A percentile compares a stretch with the other conserved stretches of the same genome.
Evolutionary conservation across 2,329 filamentous ascomycete species (phyloP).

Genomic region (Periconia sp.): DNA sequence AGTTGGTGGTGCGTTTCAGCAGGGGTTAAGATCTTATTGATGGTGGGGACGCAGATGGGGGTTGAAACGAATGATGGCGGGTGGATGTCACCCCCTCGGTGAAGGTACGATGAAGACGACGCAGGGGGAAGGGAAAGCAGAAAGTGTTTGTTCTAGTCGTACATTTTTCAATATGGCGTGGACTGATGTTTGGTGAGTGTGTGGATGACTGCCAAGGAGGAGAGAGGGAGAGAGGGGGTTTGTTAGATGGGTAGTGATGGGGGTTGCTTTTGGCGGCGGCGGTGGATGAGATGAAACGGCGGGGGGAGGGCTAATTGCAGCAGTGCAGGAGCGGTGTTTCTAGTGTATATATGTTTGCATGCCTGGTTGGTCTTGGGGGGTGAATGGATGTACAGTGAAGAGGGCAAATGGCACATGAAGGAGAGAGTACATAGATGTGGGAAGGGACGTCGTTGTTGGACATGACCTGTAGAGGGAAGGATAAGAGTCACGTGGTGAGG

Average conservation of each 20-base stretch:
- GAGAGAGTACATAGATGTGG: no score
- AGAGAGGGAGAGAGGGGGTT: neutral
- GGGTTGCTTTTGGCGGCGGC: neutral
- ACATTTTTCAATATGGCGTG: no score
- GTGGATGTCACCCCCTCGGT: neutral
- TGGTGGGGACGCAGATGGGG: neutral
- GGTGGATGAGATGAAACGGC: neutral
- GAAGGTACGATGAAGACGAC: no score
- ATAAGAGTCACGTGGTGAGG: no score
- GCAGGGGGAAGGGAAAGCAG: no score
- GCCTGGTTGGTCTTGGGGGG: neutral
- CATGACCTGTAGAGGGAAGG: no score
- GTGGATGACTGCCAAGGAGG: no score
- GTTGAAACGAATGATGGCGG: neutral
- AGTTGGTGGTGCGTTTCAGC: neutral
- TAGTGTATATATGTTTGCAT: neutral
- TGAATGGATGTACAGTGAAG: neutral
- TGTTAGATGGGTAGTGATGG: neutral
- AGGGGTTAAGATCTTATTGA: neutral
- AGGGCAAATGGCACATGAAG: no score
- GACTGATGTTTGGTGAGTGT: no score
- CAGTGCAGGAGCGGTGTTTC: neutral
- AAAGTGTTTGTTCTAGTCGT: no score
- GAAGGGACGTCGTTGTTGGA: no score
- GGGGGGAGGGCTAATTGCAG: neutral